phyloP scores from a whole-genome alignment of 2,329 filamentous ascomycete genomes.

The Calonectria hawksworthii region DNA sequence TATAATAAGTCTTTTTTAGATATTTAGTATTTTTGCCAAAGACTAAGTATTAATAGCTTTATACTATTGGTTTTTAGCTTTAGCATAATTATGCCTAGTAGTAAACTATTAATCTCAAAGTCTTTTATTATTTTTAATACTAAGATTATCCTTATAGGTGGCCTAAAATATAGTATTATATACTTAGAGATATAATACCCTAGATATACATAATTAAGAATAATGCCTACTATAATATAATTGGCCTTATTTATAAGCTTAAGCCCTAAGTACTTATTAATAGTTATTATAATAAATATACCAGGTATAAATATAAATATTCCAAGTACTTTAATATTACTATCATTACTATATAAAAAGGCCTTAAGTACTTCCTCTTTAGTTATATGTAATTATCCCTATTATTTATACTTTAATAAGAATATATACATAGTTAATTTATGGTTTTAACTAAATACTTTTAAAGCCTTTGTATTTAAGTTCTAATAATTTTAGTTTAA shows the following conservation, averaged over 20 bases:
- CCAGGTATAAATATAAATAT: not conserved
- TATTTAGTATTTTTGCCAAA: constrained; percentile 11
- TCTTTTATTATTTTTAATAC: not conserved
- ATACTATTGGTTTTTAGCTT: not conserved
- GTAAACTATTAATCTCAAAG: not conserved
- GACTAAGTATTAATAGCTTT: too few species aligned
- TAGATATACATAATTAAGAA: not conserved
- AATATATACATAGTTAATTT: too few species aligned
- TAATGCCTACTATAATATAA: not conserved
- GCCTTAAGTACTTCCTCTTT: too few species aligned
- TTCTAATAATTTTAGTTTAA: too few species aligned
- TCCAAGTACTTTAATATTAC: not conserved
- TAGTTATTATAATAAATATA: not conserved
- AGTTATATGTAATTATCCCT: too few species aligned
- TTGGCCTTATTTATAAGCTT: not conserved
- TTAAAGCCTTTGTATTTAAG: too few species aligned
- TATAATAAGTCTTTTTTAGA: not conserved
- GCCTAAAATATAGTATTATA: not conserved
- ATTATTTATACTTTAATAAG: too few species aligned
- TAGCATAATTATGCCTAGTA: not conserved
- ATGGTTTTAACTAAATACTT: too few species aligned
- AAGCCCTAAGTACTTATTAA: not conserved
- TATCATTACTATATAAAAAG: too few species aligned
- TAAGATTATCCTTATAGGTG: not conserved
- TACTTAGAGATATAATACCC: not conserved